A percentile compares a stretch with the other conserved stretches of the same genome.
Evolutionary conservation across 2,329 filamentous ascomycete genomes (phyloP).

Genomic region (Penicillium griseofulvum): DNA sequence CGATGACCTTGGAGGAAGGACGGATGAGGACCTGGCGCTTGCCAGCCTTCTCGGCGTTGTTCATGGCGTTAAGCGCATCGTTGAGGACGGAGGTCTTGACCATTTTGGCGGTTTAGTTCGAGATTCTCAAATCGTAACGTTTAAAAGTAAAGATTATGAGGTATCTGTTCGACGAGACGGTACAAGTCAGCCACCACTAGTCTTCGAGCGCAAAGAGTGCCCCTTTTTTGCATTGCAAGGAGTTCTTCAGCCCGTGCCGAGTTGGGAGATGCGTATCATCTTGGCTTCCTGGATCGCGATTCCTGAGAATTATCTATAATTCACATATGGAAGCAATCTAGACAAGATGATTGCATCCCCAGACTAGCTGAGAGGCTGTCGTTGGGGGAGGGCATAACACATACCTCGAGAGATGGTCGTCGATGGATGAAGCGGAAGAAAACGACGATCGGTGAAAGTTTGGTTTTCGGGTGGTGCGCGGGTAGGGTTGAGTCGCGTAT

Average conservation of each 20-base stretch:
- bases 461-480: conserved; percentile 33
- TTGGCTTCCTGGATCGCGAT: conserved; percentile 16
- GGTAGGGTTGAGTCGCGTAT: conserved; percentile 25
- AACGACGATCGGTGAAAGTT: conserved; percentile 17
- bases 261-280: conserved; percentile 46
- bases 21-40: conserved; percentile 99
- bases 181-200: conserved; percentile 61
- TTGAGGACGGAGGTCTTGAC: conserved; percentile 99
- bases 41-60: conserved; percentile 99
- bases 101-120: conserved; percentile 72
- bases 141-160: conserved; percentile 32
- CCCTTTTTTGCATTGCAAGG: conserved; percentile 51
- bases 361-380: conserved; percentile 45
- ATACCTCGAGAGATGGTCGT: conserved; percentile 43
- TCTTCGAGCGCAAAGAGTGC: conserved; percentile 68
- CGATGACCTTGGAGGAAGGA: conserved; percentile 98
- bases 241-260: conserved; percentile 67
- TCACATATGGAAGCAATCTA: conserved; percentile 16
- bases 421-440: conserved; percentile 28
- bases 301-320: conserved; percentile 11
- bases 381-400: conserved; percentile 29
- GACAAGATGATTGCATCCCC: conserved; percentile 43
- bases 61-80: conserved; percentile 98
- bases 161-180: conserved; percentile 30
- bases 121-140: conserved; percentile 54